Conservation (phyloP, 768 basidiomycete genomes). For the Panaeolus cyanescens region DNA sequence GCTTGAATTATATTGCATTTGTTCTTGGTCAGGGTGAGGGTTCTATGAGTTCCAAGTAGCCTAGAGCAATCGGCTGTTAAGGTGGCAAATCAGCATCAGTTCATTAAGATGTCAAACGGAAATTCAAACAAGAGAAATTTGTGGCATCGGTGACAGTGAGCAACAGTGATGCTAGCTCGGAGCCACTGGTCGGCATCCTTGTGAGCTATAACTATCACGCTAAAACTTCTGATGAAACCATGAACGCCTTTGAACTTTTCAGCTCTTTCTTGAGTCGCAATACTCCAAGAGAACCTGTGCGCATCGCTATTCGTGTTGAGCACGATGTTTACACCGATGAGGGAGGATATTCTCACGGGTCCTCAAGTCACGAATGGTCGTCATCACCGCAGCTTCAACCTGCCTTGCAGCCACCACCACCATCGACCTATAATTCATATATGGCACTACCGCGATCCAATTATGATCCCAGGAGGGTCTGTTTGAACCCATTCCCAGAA, state of each 20-base stretch:
- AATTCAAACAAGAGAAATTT: no score
- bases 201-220: background rate
- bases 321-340: constrained; percentile 25
- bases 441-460: constrained; percentile 71
- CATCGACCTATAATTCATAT: background rate
- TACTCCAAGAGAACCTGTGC: background rate
- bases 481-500: constrained; percentile 84
- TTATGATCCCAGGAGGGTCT: constrained; percentile 88
- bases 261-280: background rate
- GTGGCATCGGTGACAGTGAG: background rate
- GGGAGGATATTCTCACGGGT: constrained; percentile 28
- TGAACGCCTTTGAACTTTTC: background rate
- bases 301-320: constrained; percentile 27
- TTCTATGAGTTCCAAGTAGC: no score
- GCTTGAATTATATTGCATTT: no score
- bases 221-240: background rate
- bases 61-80: no score
- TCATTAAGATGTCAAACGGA: no score
- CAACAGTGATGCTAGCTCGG: background rate
- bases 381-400: constrained; percentile 18
- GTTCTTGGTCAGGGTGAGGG: no score
- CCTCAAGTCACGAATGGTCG: constrained; percentile 14
- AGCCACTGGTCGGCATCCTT: background rate
- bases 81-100: no score
- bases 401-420: constrained; percentile 8